phyloP scores from a whole-genome alignment of 2,329 filamentous ascomycete genomes.

The Pestalotiopsis sp. region DNA sequence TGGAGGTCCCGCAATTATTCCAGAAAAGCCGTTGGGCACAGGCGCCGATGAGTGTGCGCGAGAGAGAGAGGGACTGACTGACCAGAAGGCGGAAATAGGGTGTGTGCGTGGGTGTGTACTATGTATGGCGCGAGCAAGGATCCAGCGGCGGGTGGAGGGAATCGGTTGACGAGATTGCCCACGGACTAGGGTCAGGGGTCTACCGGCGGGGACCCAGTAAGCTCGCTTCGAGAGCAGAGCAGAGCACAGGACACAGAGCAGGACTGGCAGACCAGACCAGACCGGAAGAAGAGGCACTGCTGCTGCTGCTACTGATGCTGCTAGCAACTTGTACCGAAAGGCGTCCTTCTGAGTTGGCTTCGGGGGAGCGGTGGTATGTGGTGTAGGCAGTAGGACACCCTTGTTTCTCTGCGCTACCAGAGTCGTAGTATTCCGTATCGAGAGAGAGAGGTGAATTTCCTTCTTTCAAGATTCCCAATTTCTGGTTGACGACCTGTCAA shows the following conservation, averaged over 20 bases:
- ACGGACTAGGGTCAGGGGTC: slow-evolving; percentile 36
- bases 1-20: slow-evolving; percentile 46
- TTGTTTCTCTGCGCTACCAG: not conserved
- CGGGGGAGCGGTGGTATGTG: not conserved
- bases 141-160: slow-evolving; percentile 35
- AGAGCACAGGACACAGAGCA: slow-evolving; percentile 14
- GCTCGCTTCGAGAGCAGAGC: slow-evolving; percentile 39
- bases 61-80: slow-evolving; percentile 25
- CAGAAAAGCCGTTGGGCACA: slow-evolving; percentile 50
- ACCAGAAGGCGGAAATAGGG: not conserved
- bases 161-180: slow-evolving; percentile 52
- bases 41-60: slow-evolving; percentile 38
- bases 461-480: not conserved
- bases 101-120: slow-evolving; percentile 16
- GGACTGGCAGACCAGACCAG: not conserved
- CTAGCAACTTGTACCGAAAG: slow-evolving; percentile 10
- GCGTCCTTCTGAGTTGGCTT: not conserved
- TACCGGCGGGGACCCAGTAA: slow-evolving; percentile 33
- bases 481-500: slow-evolving; percentile 3
- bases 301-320: not conserved
- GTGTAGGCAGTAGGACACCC: not conserved
- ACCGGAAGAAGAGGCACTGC: slow-evolving; percentile 6
- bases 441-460: not conserved
- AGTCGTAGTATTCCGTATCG: not conserved
- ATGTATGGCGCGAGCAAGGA: not conserved